These are phyloP conservation scores for Heritiera littoralis DNA, from an alignment of 345 rosid species.

Conservation along the genomic window DNA sequence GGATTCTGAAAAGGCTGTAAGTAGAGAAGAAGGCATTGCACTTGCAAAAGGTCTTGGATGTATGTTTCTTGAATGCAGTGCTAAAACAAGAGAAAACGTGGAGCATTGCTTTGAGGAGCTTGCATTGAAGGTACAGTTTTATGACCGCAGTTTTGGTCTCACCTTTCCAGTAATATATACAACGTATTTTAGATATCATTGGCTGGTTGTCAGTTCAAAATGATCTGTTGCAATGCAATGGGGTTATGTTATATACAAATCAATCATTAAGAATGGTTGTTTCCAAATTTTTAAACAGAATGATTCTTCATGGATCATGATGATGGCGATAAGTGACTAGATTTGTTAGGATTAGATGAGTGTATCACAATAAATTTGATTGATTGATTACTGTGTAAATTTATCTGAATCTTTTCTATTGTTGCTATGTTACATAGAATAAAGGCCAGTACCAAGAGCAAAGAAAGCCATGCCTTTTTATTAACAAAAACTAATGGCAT, in stretches of 20 bases:
- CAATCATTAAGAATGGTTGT: neutral
- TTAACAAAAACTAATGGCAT: neutral
- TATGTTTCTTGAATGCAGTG: slow-evolving; percentile 88
- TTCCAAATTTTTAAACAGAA: neutral
- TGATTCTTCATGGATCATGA: neutral
- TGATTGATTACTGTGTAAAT: neutral
- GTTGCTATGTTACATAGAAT: neutral
- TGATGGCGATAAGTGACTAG: neutral
- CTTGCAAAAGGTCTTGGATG: slow-evolving; percentile 77
- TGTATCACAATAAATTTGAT: neutral
- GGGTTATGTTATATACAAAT: neutral
- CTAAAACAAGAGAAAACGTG: slow-evolving; percentile 82
- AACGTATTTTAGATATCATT: neutral
- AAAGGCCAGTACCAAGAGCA: neutral
- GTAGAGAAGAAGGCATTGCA: slow-evolving; percentile 77
- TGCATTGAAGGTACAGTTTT: slow-evolving; percentile 62
- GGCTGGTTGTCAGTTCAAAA: neutral
- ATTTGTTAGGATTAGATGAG: neutral
- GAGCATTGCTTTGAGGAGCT: slow-evolving; percentile 88
- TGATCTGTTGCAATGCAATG: neutral
- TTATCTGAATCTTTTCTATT: neutral
- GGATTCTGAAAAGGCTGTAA: slow-evolving; percentile 86
- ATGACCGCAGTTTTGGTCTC: neutral
- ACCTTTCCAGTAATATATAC: neutral
- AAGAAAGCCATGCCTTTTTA: neutral